phyloP scores from a whole-genome alignment of 495 filamentous ascomycete genomes.

The Lepidopterella palustris region DNA sequence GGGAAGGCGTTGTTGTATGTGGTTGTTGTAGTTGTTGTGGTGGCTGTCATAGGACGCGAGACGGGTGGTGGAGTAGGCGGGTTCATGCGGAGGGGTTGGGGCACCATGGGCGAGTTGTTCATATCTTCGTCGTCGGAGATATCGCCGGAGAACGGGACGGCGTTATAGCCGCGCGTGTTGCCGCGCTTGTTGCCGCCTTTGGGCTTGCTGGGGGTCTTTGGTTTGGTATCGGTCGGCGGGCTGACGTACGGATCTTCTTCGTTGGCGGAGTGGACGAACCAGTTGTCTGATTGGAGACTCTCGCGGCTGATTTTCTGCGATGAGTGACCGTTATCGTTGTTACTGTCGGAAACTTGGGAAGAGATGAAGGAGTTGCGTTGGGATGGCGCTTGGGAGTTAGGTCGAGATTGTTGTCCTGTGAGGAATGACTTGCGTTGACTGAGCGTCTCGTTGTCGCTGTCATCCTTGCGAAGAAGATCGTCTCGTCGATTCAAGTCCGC shows the following conservation, averaged over 20 bases:
- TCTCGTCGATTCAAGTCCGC: constrained; percentile 19
- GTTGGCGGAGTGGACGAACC: constrained; percentile 20
- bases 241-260: constrained; percentile 5
- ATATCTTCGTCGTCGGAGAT: constrained; percentile 24
- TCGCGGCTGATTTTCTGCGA: constrained; percentile 16
- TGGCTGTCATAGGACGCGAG: background rate
- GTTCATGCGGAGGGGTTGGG: constrained; percentile 32
- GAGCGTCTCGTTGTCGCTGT: constrained; percentile 18
- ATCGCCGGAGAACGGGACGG: constrained; percentile 12
- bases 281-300: constrained; percentile 23
- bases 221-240: background rate
- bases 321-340: background rate
- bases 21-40: constrained; percentile 1
- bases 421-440: constrained; percentile 22
- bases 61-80: constrained; percentile 28
- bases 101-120: constrained; percentile 19
- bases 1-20: background rate
- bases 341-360: background rate
- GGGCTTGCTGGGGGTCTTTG: background rate
- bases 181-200: constrained; percentile 7
- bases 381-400: background rate
- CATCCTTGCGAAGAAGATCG: constrained; percentile 16
- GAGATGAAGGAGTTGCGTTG: background rate
- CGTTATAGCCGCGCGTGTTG: constrained; percentile 8
- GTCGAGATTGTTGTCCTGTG: constrained; percentile 6